Base-by-base conservation (phyloP, 2,329 filamentous ascomycete genomes). In the Colletotrichum eremochloae region DNA sequence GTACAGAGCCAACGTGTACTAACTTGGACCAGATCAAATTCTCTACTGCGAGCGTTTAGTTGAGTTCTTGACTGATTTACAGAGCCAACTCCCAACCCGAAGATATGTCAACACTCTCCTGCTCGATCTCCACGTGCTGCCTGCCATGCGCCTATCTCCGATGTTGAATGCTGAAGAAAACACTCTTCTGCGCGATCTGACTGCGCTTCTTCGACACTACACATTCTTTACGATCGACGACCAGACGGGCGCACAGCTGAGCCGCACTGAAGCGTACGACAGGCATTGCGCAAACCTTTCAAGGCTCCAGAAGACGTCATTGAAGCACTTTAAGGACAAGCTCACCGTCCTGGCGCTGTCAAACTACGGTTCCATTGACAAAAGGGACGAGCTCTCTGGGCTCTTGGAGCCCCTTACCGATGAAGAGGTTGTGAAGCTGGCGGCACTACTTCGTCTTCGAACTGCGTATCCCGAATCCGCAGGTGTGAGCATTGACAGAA, bases 41-140 rank as follows among this genome's bases (percentile, higher is more conserved):
- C 83, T 90, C 3, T 99, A 98, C 81, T 97, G 94, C 80, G 96
- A 98, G 81, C 90, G 95, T n/a, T 96, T 98, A 74, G 83, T 96
- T 63, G 96, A 99, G 81, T 92, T 99, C 63, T 85, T 99, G 60
- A 92, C 93, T 11, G 96, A 99, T 79, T 84, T 99, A 29, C 91
- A 97, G 80, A 98, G 96, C 78, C 96, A 99, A 80, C 86, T 98
- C 60, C 96, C 96, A 0, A 99, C 97, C 4, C 88, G 96, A 76
- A 91, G 96, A 81, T 98, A 98, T 80, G 94, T 97, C 79, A 98
- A 98, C 81, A 91, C 94, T 1, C 84, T 99, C 53, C 82, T 98
- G 18, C 91, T 93, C 77, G 96, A 99, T 79, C 84, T 98, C 57
- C 95, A 98, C 79, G 82, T 97, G 31, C 82, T 98, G 38, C 86